A percentile compares a stretch with the other conserved stretches of the same genome.
Conservation (phyloP, 2,329 filamentous ascomycete genomes). For the Drechslera avenae region DNA sequence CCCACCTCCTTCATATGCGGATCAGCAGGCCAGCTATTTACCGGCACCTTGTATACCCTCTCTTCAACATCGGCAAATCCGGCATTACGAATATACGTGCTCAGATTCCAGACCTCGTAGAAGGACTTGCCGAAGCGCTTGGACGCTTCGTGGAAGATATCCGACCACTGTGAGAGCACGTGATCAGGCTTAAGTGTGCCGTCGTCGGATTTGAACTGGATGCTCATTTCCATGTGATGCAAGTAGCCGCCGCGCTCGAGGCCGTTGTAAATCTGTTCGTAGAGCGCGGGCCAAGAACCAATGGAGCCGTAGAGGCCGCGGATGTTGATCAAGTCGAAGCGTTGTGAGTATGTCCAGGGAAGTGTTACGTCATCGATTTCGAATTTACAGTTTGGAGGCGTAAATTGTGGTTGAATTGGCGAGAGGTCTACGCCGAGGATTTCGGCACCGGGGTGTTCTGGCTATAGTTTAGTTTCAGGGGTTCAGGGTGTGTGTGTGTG, state of each 20-base stretch:
- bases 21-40: conserved; percentile 37
- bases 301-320: conserved; percentile 52
- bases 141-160: conserved; percentile 33
- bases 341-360: conserved; percentile 44
- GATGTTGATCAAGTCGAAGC: conserved; percentile 52
- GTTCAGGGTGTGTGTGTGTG: neutral
- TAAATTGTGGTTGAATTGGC: conserved; percentile 54
- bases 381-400: conserved; percentile 53
- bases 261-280: conserved; percentile 30
- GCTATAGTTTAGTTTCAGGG: neutral
- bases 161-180: conserved; percentile 30
- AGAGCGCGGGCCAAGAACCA: conserved; percentile 51
- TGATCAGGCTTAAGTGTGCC: conserved; percentile 42
- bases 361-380: conserved; percentile 52
- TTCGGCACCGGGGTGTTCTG: conserved; percentile 37
- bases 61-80: conserved; percentile 39
- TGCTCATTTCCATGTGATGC: conserved; percentile 49
- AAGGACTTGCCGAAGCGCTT: conserved; percentile 33
- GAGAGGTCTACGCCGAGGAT: conserved; percentile 55
- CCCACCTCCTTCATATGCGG: conserved; percentile 42
- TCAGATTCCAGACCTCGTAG: conserved; percentile 34
- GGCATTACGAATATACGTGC: conserved; percentile 29
- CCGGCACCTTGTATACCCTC: conserved; percentile 36
- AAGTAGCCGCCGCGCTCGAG: conserved; percentile 48
- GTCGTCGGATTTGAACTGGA: conserved; percentile 50